Percentiles rank a stretch among this genome's conserved stretches.
Evolutionary conservation across 2,329 filamentous ascomycete species (phyloP).

Genomic region (Fulvia fulva): DNA sequence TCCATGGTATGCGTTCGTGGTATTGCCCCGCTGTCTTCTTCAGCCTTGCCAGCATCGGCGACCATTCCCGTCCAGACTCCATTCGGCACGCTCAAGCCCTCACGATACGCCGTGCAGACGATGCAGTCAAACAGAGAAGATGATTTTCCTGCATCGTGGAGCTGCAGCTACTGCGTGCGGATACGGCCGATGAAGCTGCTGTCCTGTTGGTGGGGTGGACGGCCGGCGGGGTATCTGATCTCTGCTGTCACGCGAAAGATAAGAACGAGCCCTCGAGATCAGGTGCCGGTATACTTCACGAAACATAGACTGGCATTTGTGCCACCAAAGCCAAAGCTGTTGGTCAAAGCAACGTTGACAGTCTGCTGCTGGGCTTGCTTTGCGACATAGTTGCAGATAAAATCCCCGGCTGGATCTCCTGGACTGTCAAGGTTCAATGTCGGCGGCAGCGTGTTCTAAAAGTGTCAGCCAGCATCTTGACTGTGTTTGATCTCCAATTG

Average conservation of each 20-base stretch:
- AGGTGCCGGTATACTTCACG: slow-evolving; percentile 38
- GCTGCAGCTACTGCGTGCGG: neutral
- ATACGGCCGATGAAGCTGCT: neutral
- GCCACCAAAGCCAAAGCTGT: slow-evolving; percentile 96
- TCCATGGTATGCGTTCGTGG: slow-evolving; percentile 51
- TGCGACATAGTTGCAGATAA: slow-evolving; percentile 82
- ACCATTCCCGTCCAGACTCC: slow-evolving; percentile 8
- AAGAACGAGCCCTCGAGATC: neutral
- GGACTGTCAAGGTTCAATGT: slow-evolving; percentile 75
- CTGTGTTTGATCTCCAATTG: neutral
- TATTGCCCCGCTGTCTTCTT: slow-evolving; percentile 32
- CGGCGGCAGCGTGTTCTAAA: slow-evolving; percentile 72
- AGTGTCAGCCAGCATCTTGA: slow-evolving; percentile 5
- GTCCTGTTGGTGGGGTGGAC: neutral
- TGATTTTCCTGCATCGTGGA: neutral
- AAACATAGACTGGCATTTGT: slow-evolving; percentile 92
- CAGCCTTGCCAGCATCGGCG: slow-evolving; percentile 15
- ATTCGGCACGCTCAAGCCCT: neutral
- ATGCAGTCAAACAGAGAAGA: too few relatives aligned
- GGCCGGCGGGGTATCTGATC: slow-evolving; percentile 18
- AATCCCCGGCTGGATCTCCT: slow-evolving; percentile 55
- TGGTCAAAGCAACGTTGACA: slow-evolving; percentile 75
- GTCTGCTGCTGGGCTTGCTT: slow-evolving; percentile 63
- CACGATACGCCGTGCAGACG: neutral
- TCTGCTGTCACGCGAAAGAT: neutral